phyloP scores from a whole-genome alignment of 306 rosid species.

The Lotus japonicus region DNA sequence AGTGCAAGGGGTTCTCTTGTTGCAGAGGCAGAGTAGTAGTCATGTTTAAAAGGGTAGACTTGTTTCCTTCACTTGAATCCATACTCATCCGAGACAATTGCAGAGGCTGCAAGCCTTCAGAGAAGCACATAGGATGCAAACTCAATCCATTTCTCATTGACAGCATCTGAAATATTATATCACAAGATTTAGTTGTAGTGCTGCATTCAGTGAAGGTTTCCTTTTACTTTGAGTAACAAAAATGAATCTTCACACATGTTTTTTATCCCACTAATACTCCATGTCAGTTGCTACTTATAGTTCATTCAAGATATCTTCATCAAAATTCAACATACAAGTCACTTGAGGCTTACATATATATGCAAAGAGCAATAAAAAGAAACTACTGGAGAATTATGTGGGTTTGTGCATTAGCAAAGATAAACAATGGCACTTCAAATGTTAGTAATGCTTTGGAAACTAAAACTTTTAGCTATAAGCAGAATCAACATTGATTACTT shows the following conservation, averaged over 20 bases:
- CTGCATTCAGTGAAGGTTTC: not conserved
- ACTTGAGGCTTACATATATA: not conserved
- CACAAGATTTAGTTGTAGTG: not conserved
- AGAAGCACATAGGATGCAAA: conserved; percentile 69
- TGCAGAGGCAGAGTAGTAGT: conserved; percentile 37
- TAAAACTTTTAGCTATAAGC: not conserved
- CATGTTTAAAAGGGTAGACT: conserved; percentile 40
- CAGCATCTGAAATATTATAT: conserved; percentile 62
- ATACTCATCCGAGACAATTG: conserved; percentile 46
- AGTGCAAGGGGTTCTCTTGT: conserved; percentile 50
- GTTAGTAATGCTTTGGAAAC: not conserved
- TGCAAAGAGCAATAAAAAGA: not conserved
- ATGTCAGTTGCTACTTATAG: not conserved
- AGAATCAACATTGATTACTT: not conserved
- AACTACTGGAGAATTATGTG: too few relatives aligned
- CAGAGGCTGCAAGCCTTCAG: conserved; percentile 48
- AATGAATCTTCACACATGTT: too few relatives aligned
- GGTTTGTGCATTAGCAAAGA: too few relatives aligned
- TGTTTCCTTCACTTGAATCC: conserved; percentile 52
- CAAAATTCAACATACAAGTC: not conserved
- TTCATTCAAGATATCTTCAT: not conserved
- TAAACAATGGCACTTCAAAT: not conserved
- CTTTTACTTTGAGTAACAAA: not conserved
- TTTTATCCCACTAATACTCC: too few relatives aligned
- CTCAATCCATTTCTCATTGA: conserved; percentile 82